Evolutionary conservation across 345 rosid species (phyloP).

Genomic region (Salix viminalis): DNA sequence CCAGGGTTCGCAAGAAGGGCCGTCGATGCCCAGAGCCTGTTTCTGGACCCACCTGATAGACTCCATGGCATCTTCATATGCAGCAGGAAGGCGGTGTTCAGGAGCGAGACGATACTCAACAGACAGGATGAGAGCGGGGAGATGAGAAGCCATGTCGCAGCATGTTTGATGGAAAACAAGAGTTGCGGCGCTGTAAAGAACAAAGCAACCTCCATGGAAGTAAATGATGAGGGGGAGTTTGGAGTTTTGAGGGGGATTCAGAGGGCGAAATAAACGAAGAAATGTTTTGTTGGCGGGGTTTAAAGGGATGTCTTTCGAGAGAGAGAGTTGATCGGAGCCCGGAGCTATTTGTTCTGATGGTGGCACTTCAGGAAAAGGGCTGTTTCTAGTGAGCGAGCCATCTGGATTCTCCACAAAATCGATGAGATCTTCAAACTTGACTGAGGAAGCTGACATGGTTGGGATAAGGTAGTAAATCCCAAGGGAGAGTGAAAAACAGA

Average conservation of each 20-base stretch:
- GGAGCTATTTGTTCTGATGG: slow-evolving; percentile 18
- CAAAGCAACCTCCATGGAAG: slow-evolving; percentile 77
- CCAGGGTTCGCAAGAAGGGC: slow-evolving; percentile 52
- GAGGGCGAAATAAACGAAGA: slow-evolving; percentile 58
- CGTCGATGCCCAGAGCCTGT: slow-evolving; percentile 40
- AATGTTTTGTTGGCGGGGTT: slow-evolving; percentile 48
- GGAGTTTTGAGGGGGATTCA: slow-evolving; percentile 29
- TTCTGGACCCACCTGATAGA: slow-evolving; percentile 61
- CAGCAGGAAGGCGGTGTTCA: slow-evolving; percentile 89
- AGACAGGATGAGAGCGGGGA: slow-evolving; percentile 55
- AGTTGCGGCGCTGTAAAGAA: slow-evolving; percentile 47
- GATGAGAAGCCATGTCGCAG: slow-evolving; percentile 35
- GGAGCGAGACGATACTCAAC: slow-evolving; percentile 88
- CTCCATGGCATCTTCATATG: slow-evolving; percentile 76
- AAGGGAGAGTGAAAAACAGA: too few relatives aligned
- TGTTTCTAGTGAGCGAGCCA: slow-evolving; percentile 57
- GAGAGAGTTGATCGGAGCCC: slow-evolving; percentile 18
- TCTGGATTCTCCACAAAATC: slow-evolving; percentile 36
- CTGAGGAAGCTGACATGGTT: too few relatives aligned
- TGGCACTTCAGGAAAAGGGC: slow-evolving; percentile 34
- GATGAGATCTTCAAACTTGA: too few relatives aligned
- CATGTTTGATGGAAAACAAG: slow-evolving; percentile 50
- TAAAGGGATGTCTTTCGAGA: slow-evolving; percentile 58
- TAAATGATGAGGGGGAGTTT: slow-evolving; percentile 53
- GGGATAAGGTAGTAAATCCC: too few relatives aligned